Evolutionary conservation across 139 green algal genomes (phyloP), one percentile per base, ranked within the genome.

Genomic region (Asterochloris erici): DNA sequence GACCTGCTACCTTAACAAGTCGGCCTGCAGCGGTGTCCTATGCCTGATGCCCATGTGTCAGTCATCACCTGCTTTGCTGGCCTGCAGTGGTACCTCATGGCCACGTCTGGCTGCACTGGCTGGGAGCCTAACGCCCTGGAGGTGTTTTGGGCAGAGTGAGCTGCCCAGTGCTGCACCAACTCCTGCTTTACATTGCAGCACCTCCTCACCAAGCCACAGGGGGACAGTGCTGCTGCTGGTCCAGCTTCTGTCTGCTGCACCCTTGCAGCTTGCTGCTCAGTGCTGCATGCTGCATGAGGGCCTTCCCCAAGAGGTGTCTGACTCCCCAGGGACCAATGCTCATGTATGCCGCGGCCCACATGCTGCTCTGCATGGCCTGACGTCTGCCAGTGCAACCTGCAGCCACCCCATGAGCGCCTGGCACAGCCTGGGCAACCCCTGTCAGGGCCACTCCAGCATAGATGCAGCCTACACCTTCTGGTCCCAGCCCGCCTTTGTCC

Each of bases 31-130:
- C 68, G n/a, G 15, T 68, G 64, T 11, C 14, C 64, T 9, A 16
- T 19, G 28, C 29, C 14, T 83, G 66, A 75, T 75, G 38, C 16
- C 38, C 28, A 1, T 47, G 62, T 19, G 61, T 73, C 24, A 23
- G 10, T 17, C 16, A 38, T 10, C 38, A 54, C 38, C 38, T 54
- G 38, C 38, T 54, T 54, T 54, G 38, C 38, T 54, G 38, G 38
- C 38, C 6, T 54, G 38, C 38, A 54, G 47, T 70, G 82, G 38
- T 91, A 88, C 82, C 73, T 86, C 63, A 84, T 92, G 79, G 29
- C 89, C 21, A 91, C 86, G 11, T 90, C 84, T n/a, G 88, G 83
- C 13, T 92, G 88, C 83, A 88, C 88, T 16, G 88, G 88, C 64
- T 92, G 88, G 88, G 63, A 77, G 27, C 84, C 88, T 27, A 92